Conservation (phyloP, 352 stramenopile genomes). For the Thalassiosira exigua region DNA sequence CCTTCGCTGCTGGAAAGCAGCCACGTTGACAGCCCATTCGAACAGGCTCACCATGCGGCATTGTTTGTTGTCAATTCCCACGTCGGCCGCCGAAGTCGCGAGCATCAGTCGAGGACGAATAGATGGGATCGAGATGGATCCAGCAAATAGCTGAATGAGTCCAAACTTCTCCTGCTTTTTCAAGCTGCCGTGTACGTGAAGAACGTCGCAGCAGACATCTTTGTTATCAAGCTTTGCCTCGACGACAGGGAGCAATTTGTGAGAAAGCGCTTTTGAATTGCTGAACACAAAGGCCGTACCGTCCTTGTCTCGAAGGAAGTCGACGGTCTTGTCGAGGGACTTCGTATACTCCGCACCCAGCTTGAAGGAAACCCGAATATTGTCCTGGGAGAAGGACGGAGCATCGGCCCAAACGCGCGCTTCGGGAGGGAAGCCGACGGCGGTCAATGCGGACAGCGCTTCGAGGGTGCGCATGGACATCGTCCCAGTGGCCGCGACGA, state of each 20-base stretch:
- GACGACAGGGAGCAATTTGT: neutral
- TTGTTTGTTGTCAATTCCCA: slow-evolving; percentile 3
- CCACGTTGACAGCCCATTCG: neutral
- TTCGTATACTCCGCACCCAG: neutral
- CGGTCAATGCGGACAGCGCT: neutral
- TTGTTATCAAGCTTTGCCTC: slow-evolving; percentile 3
- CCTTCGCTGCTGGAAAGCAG: slow-evolving; percentile 2
- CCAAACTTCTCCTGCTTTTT: slow-evolving; percentile 9
- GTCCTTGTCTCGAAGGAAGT: neutral
- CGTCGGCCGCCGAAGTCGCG: slow-evolving; percentile 5
- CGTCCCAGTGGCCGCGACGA: neutral
- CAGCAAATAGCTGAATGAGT: slow-evolving; percentile 1
- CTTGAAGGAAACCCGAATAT: neutral
- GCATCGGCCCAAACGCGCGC: neutral
- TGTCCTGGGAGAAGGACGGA: neutral
- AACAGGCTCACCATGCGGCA: neutral
- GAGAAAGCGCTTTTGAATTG: too few relatives aligned
- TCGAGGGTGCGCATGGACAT: neutral
- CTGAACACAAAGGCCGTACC: neutral
- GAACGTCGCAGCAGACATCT: neutral
- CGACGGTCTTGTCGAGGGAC: neutral
- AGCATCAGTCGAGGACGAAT: neutral
- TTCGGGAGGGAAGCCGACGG: neutral
- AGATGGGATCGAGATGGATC: neutral
- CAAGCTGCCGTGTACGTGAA: neutral